Percentiles rank a stretch among this genome's conserved stretches.
Evolutionary conservation across 2,329 filamentous ascomycete species (phyloP).

Genomic region (Fusarium sp.): DNA sequence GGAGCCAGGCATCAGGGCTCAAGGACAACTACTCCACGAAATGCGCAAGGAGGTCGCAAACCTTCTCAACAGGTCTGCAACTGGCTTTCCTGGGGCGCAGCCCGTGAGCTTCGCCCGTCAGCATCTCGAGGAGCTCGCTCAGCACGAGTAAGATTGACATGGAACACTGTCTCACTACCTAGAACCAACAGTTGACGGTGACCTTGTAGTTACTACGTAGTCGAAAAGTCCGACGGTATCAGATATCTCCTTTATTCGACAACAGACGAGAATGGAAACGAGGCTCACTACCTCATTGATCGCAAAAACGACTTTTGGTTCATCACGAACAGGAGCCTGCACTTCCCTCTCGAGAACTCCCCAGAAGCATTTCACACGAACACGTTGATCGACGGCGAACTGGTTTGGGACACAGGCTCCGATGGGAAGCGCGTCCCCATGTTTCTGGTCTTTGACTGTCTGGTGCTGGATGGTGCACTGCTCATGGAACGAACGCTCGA

Average conservation of each 20-base stretch:
- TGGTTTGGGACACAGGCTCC: slow-evolving; percentile 83
- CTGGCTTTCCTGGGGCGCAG: slow-evolving; percentile 87
- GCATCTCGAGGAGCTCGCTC: slow-evolving; percentile 84
- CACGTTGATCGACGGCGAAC: slow-evolving; percentile 91
- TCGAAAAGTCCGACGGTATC: slow-evolving; percentile 97
- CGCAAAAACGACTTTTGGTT: slow-evolving; percentile 98
- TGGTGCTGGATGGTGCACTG: slow-evolving; percentile 80
- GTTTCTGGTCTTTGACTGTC: slow-evolving; percentile 93
- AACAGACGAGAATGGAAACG: slow-evolving; percentile 65
- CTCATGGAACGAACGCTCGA: slow-evolving; percentile 84
- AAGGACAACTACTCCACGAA: slow-evolving; percentile 64
- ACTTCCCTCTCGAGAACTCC: slow-evolving; percentile 79
- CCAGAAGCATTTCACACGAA: slow-evolving; percentile 75
- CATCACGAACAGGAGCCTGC: slow-evolving; percentile 73
- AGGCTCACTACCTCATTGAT: slow-evolving; percentile 93
- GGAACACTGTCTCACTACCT: not conserved
- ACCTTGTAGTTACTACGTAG: slow-evolving; percentile 82
- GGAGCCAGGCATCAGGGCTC: slow-evolving; percentile 72
- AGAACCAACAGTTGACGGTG: slow-evolving; percentile 1
- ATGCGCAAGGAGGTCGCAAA: slow-evolving; percentile 79
- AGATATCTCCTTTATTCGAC: slow-evolving; percentile 94
- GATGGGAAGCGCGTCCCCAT: slow-evolving; percentile 76
- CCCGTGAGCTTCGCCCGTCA: slow-evolving; percentile 88
- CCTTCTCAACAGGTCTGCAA: slow-evolving; percentile 75
- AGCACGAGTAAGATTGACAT: slow-evolving; percentile 69